Evolutionary conservation across 225 moss, liverwort and hornwort species (phyloP).

Genomic region (Asterella californica): DNA sequence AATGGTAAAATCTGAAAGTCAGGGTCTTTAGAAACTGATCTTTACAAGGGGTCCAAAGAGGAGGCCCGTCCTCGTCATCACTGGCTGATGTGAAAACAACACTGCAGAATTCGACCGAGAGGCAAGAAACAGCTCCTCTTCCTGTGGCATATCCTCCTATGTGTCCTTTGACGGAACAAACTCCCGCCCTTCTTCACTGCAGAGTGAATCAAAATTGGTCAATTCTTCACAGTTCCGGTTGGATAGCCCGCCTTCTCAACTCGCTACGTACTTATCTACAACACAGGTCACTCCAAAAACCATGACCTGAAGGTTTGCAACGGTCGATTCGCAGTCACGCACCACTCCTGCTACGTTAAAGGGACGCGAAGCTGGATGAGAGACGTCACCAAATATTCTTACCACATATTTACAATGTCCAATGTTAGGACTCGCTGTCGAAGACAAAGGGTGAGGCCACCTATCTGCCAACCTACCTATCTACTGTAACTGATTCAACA

Average conservation of each 20-base stretch:
- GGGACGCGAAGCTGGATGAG: not conserved
- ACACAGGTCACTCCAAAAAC: not conserved
- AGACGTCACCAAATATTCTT: not conserved
- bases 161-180: not conserved
- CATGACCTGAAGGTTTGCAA: not conserved
- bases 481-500: not conserved
- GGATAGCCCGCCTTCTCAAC: not conserved
- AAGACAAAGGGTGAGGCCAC: not conserved
- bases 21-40: not conserved
- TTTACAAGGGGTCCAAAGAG: not conserved
- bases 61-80: not conserved
- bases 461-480: not conserved
- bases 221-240: not conserved
- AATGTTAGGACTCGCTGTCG: not conserved
- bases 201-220: constrained; percentile 3
- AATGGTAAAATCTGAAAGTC: not conserved
- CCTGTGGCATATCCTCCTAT: not conserved
- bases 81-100: constrained; percentile 2
- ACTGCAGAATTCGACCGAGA: not conserved
- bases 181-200: not conserved
- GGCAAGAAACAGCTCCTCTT: not conserved
- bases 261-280: not conserved
- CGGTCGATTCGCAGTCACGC: not conserved
- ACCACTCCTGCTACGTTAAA: not conserved
- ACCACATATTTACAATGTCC: constrained; percentile 1